Conservation (phyloP, 805 yeast species). For the Metschnikowia koreensis region DNA sequence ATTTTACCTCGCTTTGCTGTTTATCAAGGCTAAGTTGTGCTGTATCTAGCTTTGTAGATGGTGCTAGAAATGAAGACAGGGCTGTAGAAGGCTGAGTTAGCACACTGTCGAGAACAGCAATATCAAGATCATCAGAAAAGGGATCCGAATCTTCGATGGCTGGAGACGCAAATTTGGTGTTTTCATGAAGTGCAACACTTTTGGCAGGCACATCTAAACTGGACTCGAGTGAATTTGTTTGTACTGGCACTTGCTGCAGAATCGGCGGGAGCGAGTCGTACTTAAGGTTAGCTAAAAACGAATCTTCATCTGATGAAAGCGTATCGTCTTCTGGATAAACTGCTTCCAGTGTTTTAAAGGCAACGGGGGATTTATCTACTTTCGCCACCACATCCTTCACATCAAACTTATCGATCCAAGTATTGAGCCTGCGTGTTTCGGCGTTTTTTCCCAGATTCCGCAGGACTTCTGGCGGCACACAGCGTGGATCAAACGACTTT, state of each 20-base stretch:
- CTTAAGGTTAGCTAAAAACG: conserved; percentile 15
- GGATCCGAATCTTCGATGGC: conserved; percentile 16
- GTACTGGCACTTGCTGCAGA: not conserved
- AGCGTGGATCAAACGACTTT: conserved; percentile 32
- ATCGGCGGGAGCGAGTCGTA: conserved; percentile 10
- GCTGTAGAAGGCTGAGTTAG: conserved; percentile 17
- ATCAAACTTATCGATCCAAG: conserved; percentile 35
- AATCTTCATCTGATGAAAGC: conserved; percentile 29
- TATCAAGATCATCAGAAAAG: conserved; percentile 20
- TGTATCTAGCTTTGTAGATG: conserved; percentile 26
- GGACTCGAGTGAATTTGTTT: not conserved
- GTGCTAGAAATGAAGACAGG: conserved; percentile 5
- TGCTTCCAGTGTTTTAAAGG: not conserved
- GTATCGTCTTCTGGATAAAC: conserved; percentile 4
- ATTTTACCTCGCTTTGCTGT: conserved; percentile 44
- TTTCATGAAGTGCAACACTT: not conserved
- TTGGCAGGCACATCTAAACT: not conserved
- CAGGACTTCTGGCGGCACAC: not conserved
- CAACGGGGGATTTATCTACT: not conserved
- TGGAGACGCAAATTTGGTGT: not conserved
- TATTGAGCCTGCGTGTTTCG: conserved; percentile 10
- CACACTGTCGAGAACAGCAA: conserved; percentile 12
- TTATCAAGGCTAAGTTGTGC: conserved; percentile 47
- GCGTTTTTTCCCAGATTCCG: conserved; percentile 16
- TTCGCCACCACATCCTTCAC: not conserved